phyloP scores from a whole-genome alignment of 768 basidiomycete species.

The Suillus plorans region DNA sequence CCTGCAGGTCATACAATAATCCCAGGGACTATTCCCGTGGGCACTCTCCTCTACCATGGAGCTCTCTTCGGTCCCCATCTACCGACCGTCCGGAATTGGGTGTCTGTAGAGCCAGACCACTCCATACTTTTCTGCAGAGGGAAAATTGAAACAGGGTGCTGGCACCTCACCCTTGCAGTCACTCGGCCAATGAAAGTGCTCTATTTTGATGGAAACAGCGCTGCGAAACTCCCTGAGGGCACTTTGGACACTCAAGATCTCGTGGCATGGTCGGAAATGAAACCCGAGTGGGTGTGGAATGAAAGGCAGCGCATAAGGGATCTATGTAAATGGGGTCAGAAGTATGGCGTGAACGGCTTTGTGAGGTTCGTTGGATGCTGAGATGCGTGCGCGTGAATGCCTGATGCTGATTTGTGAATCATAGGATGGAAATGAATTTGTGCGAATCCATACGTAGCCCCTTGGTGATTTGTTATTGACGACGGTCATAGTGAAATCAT shows the following conservation, averaged over 20 bases:
- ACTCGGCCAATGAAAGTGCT: conserved; percentile 29
- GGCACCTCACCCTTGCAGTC: conserved; percentile 30
- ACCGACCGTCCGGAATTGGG: conserved; percentile 24
- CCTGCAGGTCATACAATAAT: conserved; percentile 30
- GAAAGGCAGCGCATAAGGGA: conserved; percentile 28
- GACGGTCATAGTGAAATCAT: conserved; percentile 42
- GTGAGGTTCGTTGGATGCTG: conserved; percentile 20
- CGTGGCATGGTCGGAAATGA: conserved; percentile 28
- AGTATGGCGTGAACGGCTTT: conserved; percentile 33
- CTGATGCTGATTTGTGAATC: background rate
- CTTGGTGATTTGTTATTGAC: background rate
- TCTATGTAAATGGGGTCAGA: conserved; percentile 35
- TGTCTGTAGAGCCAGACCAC: conserved; percentile 36
- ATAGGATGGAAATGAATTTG: conserved; percentile 52
- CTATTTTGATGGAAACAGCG: conserved; percentile 34
- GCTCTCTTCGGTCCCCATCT: conserved; percentile 11
- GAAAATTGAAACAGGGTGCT: conserved; percentile 15
- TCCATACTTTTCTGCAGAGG: conserved; percentile 35
- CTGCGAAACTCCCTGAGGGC: conserved; percentile 26
- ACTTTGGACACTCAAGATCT: conserved; percentile 37
- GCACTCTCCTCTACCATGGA: conserved; percentile 39
- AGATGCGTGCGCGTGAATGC: background rate
- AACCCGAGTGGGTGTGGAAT: conserved; percentile 14
- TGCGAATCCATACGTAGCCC: conserved; percentile 21
- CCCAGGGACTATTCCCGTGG: conserved; percentile 33